Conservation (phyloP, 1,284 basidiomycete species). For the Kwoniella shivajii region DNA sequence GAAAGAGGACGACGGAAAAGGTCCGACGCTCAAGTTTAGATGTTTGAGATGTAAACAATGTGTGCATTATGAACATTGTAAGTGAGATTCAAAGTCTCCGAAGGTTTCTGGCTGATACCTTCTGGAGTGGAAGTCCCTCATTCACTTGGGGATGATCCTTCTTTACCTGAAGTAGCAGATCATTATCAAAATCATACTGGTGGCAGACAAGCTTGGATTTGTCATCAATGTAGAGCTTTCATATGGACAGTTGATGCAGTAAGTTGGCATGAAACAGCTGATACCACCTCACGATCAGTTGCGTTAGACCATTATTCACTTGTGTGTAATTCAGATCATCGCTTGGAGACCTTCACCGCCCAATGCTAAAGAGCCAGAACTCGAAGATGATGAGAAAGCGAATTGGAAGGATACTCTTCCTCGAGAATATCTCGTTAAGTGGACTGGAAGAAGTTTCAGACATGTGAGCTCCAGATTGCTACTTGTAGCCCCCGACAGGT, state of each 20-base stretch:
- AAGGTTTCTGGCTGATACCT: not conserved
- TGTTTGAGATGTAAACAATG: slow-evolving; percentile 77
- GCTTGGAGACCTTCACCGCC: slow-evolving; percentile 83
- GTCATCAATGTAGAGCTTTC: slow-evolving; percentile 76
- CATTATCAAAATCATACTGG: slow-evolving; percentile 62
- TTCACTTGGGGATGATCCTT: slow-evolving; percentile 22
- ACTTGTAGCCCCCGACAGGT: not conserved
- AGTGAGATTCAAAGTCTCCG: slow-evolving; percentile 8
- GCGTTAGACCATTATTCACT: not conserved
- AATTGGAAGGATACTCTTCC: slow-evolving; percentile 67
- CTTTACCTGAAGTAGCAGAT: slow-evolving; percentile 25
- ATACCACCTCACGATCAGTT: not conserved
- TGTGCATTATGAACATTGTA: slow-evolving; percentile 72
- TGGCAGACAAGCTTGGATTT: slow-evolving; percentile 65
- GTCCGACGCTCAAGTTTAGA: slow-evolving; percentile 65
- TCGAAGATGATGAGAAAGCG: slow-evolving; percentile 56
- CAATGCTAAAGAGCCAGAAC: slow-evolving; percentile 61
- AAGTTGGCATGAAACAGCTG: slow-evolving; percentile 6
- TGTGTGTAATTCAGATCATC: slow-evolving; percentile 61
- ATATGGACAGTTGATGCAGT: slow-evolving; percentile 68
- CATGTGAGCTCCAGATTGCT: slow-evolving; percentile 56
- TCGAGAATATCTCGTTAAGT: slow-evolving; percentile 88
- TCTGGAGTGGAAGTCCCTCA: slow-evolving; percentile 26
- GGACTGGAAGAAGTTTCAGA: slow-evolving; percentile 72
- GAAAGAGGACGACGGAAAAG: slow-evolving; percentile 4